phyloP scores from a whole-genome alignment of 306 rosid genomes.

The Rosa multiflora region DNA sequence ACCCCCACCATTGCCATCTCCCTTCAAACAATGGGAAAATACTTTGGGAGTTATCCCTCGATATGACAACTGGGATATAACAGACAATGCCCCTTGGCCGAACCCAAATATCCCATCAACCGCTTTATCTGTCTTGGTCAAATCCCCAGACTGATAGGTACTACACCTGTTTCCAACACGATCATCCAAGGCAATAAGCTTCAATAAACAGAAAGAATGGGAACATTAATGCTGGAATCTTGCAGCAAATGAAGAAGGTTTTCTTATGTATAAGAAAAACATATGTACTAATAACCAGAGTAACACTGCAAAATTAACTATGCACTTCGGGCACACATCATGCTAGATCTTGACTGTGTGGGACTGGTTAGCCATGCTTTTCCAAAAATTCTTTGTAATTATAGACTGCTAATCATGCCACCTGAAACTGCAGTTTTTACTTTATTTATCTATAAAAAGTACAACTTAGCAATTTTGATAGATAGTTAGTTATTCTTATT shows the following conservation, averaged over 20 bases:
- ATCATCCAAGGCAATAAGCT: conserved; percentile 29
- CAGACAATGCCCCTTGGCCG: conserved; percentile 85
- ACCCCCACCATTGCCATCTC: conserved; percentile 91
- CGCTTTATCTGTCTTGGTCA: conserved; percentile 84
- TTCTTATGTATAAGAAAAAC: not conserved
- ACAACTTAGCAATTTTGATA: not conserved
- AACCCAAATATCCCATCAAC: conserved; percentile 96
- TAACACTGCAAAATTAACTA: not conserved
- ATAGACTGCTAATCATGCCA: not conserved
- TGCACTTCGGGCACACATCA: not conserved
- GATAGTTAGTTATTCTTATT: not conserved
- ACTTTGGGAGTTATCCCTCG: conserved; percentile 79
- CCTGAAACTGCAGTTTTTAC: no score
- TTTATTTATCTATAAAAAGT: not conserved
- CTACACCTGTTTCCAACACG: conserved; percentile 75
- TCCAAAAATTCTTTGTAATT: not conserved
- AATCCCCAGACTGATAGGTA: conserved; percentile 73
- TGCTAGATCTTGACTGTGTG: not conserved
- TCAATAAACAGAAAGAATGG: conserved; percentile 22
- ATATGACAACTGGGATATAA: conserved; percentile 81
- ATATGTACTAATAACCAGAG: not conserved
- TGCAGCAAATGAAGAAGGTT: not conserved
- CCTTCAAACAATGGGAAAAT: conserved; percentile 93
- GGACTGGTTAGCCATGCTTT: not conserved
- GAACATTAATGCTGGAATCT: conserved; percentile 9